Percentiles rank a stretch among this genome's conserved stretches.
Conservation (phyloP, 371 early-diverging fungal species). For the Apophysomyces elegans region DNA sequence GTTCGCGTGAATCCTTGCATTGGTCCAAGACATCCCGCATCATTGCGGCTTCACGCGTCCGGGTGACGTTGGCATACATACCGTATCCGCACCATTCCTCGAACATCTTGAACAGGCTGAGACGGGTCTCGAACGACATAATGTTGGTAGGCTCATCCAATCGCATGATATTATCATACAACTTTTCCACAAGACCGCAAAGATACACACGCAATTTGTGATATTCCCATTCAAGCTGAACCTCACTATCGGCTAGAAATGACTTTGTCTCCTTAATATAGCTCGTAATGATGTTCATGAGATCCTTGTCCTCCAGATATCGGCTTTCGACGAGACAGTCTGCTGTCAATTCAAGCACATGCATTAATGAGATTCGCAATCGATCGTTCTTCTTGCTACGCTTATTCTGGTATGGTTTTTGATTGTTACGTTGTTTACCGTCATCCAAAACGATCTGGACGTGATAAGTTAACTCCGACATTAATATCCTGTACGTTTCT, state of each 20-base stretch:
- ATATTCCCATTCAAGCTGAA: slow-evolving; percentile 87
- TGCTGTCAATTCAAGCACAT: slow-evolving; percentile 74
- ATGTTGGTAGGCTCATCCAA: slow-evolving; percentile 50
- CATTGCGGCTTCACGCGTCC: slow-evolving; percentile 78
- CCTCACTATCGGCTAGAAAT: slow-evolving; percentile 72
- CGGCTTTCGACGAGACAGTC: slow-evolving; percentile 60
- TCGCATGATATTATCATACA: slow-evolving; percentile 72
- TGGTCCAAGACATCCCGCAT: slow-evolving; percentile 76
- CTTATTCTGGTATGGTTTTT: slow-evolving; percentile 64
- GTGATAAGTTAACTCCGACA: slow-evolving; percentile 71
- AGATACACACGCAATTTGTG: slow-evolving; percentile 86
- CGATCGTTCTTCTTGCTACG: slow-evolving; percentile 73
- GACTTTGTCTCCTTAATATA: slow-evolving; percentile 77
- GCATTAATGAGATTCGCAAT: slow-evolving; percentile 75
- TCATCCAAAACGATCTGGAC: slow-evolving; percentile 74
- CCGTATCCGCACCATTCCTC: slow-evolving; percentile 96
- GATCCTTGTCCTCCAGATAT: slow-evolving; percentile 64
- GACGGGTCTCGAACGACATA: slow-evolving; percentile 82
- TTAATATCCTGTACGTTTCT: slow-evolving; percentile 67
- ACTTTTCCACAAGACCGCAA: slow-evolving; percentile 82
- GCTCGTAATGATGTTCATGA: slow-evolving; percentile 66
- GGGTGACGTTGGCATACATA: slow-evolving; percentile 56
- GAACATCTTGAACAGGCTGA: slow-evolving; percentile 80
- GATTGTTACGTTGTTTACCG: slow-evolving; percentile 56
- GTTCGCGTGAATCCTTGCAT: slow-evolving; percentile 72